These are phyloP conservation scores for Fusarium setosum DNA, from an alignment of 2,329 filamentous ascomycete species.

Conservation along the genomic window DNA sequence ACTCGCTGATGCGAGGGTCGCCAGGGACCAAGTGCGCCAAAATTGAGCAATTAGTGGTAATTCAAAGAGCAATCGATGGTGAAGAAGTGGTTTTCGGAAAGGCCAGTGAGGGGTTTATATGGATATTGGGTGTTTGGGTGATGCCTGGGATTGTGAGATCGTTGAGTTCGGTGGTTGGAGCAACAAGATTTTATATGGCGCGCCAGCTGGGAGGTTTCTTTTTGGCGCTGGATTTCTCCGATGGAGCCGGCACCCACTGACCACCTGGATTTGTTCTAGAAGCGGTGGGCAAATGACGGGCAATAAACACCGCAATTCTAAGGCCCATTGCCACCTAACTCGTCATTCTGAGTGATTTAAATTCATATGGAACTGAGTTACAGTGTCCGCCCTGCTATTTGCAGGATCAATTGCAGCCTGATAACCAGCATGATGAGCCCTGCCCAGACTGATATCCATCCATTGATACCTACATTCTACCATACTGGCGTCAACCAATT, in stretches of 20 bases:
- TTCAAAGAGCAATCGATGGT: neutral
- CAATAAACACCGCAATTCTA: conserved; percentile 13
- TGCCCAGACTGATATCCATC: too few relatives aligned
- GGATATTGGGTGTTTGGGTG: neutral
- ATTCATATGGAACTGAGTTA: too few relatives aligned
- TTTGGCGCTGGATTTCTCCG: conserved; percentile 30
- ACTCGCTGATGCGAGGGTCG: neutral
- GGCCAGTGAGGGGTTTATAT: neutral
- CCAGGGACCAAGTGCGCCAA: neutral
- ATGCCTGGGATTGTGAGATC: conserved; percentile 13
- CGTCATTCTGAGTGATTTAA: too few relatives aligned
- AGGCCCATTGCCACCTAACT: neutral
- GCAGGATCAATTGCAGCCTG: too few relatives aligned
- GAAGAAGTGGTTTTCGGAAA: neutral
- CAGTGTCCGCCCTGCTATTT: too few relatives aligned
- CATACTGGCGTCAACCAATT: too few relatives aligned
- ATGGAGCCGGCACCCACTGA: conserved; percentile 32
- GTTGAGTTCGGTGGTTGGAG: conserved; percentile 34
- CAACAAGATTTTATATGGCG: conserved; percentile 42
- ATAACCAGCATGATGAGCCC: too few relatives aligned
- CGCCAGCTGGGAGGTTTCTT: conserved; percentile 29
- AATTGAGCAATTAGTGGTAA: neutral
- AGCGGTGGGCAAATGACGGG: conserved; percentile 17
- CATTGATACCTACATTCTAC: too few relatives aligned
- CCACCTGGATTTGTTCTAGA: conserved; percentile 27